Conservation (phyloP, 2,329 filamentous ascomycete species). For the Penicillium expansum region DNA sequence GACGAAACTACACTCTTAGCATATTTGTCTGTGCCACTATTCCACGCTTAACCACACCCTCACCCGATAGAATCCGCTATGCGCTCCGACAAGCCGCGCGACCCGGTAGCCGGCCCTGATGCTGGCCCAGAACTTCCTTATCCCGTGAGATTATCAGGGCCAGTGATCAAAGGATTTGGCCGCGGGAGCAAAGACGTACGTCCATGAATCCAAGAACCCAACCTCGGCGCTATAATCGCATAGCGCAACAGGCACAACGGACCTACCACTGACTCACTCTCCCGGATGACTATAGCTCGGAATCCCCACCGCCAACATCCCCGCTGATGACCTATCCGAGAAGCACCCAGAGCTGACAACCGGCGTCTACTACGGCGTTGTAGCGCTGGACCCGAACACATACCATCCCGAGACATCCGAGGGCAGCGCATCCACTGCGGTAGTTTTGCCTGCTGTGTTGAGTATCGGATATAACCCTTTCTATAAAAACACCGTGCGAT, state of each 20-base stretch:
- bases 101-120: conserved; percentile 69
- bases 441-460: conserved; percentile 82
- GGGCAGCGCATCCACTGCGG: conserved; percentile 16
- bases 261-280: conserved; percentile 1
- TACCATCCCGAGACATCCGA: conserved; percentile 27
- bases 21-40: background rate
- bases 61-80: conserved; percentile 28
- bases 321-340: conserved; percentile 63
- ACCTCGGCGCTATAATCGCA: background rate
- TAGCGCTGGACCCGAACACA: conserved; percentile 59
- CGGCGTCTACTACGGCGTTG: conserved; percentile 94
- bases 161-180: conserved; percentile 89
- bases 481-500: conserved; percentile 86
- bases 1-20: background rate
- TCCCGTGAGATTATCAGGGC: conserved; percentile 78
- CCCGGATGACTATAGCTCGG: conserved; percentile 62
- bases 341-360: conserved; percentile 58
- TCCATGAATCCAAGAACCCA: background rate
- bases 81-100: conserved; percentile 56
- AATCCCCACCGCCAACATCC: conserved; percentile 92
- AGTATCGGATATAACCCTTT: conserved; percentile 96
- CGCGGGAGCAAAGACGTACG: conserved; percentile 85
- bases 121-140: conserved; percentile 73
- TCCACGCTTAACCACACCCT: background rate
- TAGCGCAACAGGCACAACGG: background rate